These are phyloP conservation scores for Xylaria sp. DNA, from an alignment of 2,329 filamentous ascomycete species.

Conservation along the genomic window DNA sequence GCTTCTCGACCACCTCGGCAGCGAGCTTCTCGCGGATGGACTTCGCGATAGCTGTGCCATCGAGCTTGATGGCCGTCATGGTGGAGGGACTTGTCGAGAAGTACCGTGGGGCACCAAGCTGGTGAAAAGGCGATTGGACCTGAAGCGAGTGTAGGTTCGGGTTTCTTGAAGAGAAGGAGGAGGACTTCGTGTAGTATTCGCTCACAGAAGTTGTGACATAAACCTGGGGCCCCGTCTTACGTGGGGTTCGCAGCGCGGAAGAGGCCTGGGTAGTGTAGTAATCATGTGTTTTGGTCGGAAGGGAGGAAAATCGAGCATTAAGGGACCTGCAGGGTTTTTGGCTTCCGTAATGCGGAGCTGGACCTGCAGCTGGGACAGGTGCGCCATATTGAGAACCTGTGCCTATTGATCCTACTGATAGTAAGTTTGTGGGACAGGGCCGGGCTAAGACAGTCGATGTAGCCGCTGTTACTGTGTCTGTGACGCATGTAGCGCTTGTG, in stretches of 20 bases:
- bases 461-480: constrained; percentile 20
- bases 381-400: constrained; percentile 6
- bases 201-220: constrained; percentile 25
- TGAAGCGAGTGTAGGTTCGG: constrained; percentile 17
- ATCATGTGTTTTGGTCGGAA: constrained; percentile 32
- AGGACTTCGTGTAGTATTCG: constrained; percentile 22
- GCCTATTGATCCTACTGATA: not conserved
- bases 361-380: not conserved
- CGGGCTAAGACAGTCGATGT: constrained; percentile 1
- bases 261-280: constrained; percentile 36
- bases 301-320: constrained; percentile 29
- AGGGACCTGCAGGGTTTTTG: constrained; percentile 42
- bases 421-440: constrained; percentile 16
- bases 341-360: constrained; percentile 42
- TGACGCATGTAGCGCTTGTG: not conserved
- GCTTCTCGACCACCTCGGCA: constrained; percentile 81
- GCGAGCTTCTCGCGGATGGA: constrained; percentile 85
- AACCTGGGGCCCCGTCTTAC: constrained; percentile 27
- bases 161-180: constrained; percentile 17
- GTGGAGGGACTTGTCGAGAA: constrained; percentile 63
- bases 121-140: constrained; percentile 33
- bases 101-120: constrained; percentile 40
- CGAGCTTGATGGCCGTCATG: constrained; percentile 92
- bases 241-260: constrained; percentile 35
- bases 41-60: constrained; percentile 95